These are phyloP conservation scores for Exserohilum turcica DNA, from an alignment of 2,329 filamentous ascomycete species.

Conservation along the genomic window DNA sequence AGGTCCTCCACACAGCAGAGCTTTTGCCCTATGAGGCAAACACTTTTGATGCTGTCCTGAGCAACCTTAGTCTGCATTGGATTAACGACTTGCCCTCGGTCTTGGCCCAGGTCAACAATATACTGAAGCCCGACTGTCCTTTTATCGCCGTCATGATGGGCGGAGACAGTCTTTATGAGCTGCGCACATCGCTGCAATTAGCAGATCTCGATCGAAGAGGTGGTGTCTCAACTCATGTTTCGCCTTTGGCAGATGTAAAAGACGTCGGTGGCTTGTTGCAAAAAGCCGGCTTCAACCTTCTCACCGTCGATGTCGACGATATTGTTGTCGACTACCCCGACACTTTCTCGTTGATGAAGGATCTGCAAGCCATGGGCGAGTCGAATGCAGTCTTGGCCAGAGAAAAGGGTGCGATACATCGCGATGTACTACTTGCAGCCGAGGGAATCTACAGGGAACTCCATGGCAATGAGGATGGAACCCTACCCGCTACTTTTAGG, in stretches of 20 bases:
- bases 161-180: slow-evolving; percentile 89
- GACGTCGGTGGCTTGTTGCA: slow-evolving; percentile 88
- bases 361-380: slow-evolving; percentile 96
- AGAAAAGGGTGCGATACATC: slow-evolving; percentile 74
- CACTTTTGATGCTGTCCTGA: slow-evolving; percentile 88
- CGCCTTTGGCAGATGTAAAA: slow-evolving; percentile 86
- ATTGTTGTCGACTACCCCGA: slow-evolving; percentile 94
- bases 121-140: slow-evolving; percentile 87
- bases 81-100: slow-evolving; percentile 92
- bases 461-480: slow-evolving; percentile 74
- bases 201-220: slow-evolving; percentile 88
- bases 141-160: slow-evolving; percentile 97
- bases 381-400: slow-evolving; percentile 85
- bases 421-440: slow-evolving; percentile 84
- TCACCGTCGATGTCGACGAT: slow-evolving; percentile 97
- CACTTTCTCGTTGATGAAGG: slow-evolving; percentile 87
- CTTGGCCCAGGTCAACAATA: slow-evolving; percentile 80
- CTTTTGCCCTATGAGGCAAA: slow-evolving; percentile 74
- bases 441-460: slow-evolving; percentile 88
- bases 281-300: slow-evolving; percentile 88
- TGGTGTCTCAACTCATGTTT: slow-evolving; percentile 90
- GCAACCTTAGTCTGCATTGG: slow-evolving; percentile 91
- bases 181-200: slow-evolving; percentile 89
- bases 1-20: slow-evolving; percentile 76
- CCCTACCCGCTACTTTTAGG: slow-evolving; percentile 83